A percentile compares a stretch with the other conserved stretches of the same genome.
Conservation (phyloP, 441 rosid genomes). For the Erodium chrysanthum region DNA sequence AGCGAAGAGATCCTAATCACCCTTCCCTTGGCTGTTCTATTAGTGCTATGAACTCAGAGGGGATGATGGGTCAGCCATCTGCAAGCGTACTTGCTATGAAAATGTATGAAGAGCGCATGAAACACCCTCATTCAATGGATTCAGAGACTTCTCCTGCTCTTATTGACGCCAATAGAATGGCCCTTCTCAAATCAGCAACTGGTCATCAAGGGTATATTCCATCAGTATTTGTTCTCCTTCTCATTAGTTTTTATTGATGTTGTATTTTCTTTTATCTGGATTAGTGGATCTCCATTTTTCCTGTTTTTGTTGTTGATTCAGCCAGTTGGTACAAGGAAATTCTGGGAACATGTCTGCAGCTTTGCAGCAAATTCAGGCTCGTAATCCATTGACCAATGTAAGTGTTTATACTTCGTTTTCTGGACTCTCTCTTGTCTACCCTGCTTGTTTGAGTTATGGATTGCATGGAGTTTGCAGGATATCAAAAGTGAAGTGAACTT, state of each 20-base stretch:
- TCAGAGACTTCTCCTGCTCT: conserved; percentile 40
- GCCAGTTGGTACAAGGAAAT: conserved; percentile 52
- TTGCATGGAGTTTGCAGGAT: conserved; percentile 38
- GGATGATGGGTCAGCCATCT: conserved; percentile 50
- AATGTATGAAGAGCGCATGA: conserved; percentile 54
- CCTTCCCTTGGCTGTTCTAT: conserved; percentile 37
- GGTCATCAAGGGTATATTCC: conserved; percentile 42
- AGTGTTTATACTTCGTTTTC: background rate
- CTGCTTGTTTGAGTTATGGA: conserved; percentile 16
- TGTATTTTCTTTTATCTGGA: conserved; percentile 4
- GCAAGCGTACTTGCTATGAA: conserved; percentile 53
- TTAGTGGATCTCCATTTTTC: conserved; percentile 14
- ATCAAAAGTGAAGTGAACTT: conserved; percentile 43
- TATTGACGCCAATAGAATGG: conserved; percentile 43
- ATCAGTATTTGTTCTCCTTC: conserved; percentile 2
- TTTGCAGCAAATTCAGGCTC: conserved; percentile 45
- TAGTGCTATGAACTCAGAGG: conserved; percentile 40
- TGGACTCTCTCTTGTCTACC: background rate
- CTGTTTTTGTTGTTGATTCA: conserved; percentile 25
- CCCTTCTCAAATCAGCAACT: conserved; percentile 37
- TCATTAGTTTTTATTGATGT: conserved; percentile 9
- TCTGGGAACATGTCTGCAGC: conserved; percentile 43
- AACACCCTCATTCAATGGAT: conserved; percentile 41
- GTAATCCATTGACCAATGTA: conserved; percentile 32
- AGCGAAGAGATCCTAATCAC: conserved; percentile 46